These are phyloP conservation scores for Porphyrellus cyaneotinctus DNA, from an alignment of 768 basidiomycete species.

Conservation along the genomic window DNA sequence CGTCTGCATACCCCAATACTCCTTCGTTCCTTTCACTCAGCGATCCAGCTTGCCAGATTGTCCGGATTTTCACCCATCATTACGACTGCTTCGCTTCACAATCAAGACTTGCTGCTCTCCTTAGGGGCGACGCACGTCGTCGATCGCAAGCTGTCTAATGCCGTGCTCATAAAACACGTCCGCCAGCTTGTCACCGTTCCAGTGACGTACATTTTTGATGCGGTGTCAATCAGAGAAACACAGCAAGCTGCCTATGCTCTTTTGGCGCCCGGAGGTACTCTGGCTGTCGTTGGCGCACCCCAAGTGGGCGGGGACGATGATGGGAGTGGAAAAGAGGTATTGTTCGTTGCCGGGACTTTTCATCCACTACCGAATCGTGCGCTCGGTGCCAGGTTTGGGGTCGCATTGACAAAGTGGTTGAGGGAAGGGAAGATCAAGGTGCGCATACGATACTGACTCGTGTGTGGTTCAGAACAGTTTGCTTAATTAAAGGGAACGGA, in stretches of 20 bases:
- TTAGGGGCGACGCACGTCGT: slow-evolving; percentile 37
- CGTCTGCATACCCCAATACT: neutral
- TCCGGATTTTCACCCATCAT: slow-evolving; percentile 36
- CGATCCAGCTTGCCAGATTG: slow-evolving; percentile 31
- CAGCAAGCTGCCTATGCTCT: slow-evolving; percentile 29
- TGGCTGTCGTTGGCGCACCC: slow-evolving; percentile 9
- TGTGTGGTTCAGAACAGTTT: neutral
- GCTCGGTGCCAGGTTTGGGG: slow-evolving; percentile 10
- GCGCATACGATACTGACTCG: neutral
- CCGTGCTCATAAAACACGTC: slow-evolving; percentile 1
- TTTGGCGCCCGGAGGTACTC: slow-evolving; percentile 29
- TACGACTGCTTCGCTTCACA: slow-evolving; percentile 35
- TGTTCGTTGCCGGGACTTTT: slow-evolving; percentile 6
- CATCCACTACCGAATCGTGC: neutral
- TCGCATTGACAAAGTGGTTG: slow-evolving; percentile 10
- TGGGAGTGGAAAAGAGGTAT: neutral
- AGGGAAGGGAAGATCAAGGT: slow-evolving; percentile 18
- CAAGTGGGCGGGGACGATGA: neutral
- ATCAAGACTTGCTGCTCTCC: slow-evolving; percentile 28
- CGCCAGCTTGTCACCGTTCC: neutral
- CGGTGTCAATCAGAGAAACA: slow-evolving; percentile 30
- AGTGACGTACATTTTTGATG: slow-evolving; percentile 22
- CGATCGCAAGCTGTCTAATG: slow-evolving; percentile 24
- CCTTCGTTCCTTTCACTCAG: slow-evolving; percentile 4
- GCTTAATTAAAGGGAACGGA: neutral